These are phyloP conservation scores for Naganishia albida DNA, from an alignment of 1,284 basidiomycete species.

Conservation along the genomic window DNA sequence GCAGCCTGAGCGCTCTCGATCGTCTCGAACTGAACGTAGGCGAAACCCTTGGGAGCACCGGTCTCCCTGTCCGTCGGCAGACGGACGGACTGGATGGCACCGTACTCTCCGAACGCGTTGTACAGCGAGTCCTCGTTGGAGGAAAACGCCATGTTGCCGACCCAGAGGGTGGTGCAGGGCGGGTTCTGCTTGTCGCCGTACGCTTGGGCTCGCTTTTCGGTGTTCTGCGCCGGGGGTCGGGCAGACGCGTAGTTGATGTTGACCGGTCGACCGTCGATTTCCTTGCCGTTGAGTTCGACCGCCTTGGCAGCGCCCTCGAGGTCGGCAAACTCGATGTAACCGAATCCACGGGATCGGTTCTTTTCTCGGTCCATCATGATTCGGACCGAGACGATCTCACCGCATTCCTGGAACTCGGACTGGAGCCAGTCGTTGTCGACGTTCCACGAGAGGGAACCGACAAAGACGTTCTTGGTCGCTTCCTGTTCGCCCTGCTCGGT, in stretches of 20 bases:
- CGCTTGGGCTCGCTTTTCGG: conserved; percentile 72
- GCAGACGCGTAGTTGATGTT: conserved; percentile 79
- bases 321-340: conserved; percentile 83
- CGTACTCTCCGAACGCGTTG: conserved; percentile 88
- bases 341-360: conserved; percentile 87
- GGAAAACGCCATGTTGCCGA: conserved; percentile 85
- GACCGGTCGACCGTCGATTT: conserved; percentile 88
- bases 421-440: conserved; percentile 96
- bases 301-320: conserved; percentile 72
- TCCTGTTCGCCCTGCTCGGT: conserved; percentile 55
- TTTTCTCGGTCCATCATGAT: conserved; percentile 90
- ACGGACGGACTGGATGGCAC: conserved; percentile 83
- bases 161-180: conserved; percentile 78
- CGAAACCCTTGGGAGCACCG: conserved; percentile 91
- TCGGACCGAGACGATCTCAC: conserved; percentile 80
- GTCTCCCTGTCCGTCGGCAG: conserved; percentile 92
- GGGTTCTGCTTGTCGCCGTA: conserved; percentile 73
- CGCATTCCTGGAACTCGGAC: conserved; percentile 84
- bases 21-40: conserved; percentile 90
- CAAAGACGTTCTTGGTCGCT: conserved; percentile 74
- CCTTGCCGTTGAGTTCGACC: conserved; percentile 71
- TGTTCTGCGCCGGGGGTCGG: conserved; percentile 60
- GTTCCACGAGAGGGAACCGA: conserved; percentile 94
- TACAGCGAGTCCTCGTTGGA: conserved; percentile 83
- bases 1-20: conserved; percentile 81